Conservation (phyloP, 148 eudicot genomes). For the Tetragonia tetragonoides region DNA sequence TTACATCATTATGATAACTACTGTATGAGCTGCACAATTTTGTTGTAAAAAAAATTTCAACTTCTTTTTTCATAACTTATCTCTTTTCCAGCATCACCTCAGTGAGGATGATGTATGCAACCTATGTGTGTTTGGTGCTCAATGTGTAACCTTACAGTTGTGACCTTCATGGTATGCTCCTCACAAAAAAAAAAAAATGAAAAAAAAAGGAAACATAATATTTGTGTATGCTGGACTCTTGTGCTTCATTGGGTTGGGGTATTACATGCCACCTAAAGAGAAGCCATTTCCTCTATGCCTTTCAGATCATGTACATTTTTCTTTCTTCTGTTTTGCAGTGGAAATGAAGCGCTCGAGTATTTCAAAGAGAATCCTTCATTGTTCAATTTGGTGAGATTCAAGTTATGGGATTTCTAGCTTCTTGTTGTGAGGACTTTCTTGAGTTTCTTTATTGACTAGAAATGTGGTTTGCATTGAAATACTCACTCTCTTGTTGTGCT, state of each 20-base stretch:
- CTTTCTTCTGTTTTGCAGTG: constrained; percentile 41
- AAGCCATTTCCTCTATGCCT: neutral
- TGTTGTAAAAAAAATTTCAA: neutral
- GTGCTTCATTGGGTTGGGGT: neutral
- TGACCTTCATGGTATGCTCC: neutral
- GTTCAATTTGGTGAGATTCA: constrained; percentile 61
- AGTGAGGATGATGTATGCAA: neutral
- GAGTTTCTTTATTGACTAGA: neutral
- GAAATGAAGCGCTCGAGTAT: constrained; percentile 75
- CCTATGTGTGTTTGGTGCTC: neutral
- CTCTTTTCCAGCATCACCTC: neutral
- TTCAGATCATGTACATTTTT: neutral
- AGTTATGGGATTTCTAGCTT: neutral
- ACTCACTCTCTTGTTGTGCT: no score
- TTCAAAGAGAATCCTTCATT: constrained; percentile 75
- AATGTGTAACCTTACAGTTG: neutral
- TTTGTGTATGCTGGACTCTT: neutral
- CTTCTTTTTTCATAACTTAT: neutral
- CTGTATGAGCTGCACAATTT: neutral
- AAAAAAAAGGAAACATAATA: neutral
- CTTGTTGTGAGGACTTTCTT: neutral
- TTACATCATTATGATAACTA: neutral
- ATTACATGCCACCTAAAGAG: neutral
- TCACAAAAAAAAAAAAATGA: neutral
- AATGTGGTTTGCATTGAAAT: neutral